Evolutionary conservation across 345 rosid genomes (phyloP), one percentile per base, ranked within the genome.

Genomic region (Pistacia vera): DNA sequence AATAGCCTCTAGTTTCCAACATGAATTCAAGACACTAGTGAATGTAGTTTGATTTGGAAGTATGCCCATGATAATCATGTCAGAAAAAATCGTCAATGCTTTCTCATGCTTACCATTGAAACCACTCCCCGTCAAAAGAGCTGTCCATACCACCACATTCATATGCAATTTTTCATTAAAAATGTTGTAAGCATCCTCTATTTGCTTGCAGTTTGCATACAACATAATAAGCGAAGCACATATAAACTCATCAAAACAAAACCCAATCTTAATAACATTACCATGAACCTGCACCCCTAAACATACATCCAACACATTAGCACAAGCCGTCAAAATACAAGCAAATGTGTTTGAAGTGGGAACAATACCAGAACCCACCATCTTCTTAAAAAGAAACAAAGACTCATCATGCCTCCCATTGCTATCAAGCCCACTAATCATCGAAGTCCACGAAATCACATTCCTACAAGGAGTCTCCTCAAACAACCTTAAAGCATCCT

Each of bases 371-470:
- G 77, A 87, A 72, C 55, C 35, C 66, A 85, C 33, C 94, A 94
- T 92, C 78, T 78, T 80, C 72, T 68, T 66, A n/a, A 85, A 90
- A 74, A 86, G 58, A 58, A 18, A 54, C 62, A 90, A 82, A 77
- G 90, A 91, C 51, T 87, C 94, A 71, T 79, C 69, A 28, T 81
- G 83, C 81, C 75, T 81, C 71, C 93, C 90, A 71, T 78, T 85
- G 75, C 76, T 88, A 57, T 87, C 88, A 75, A 94, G 88, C 73
- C 97, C 98, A 57, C 81, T 80, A 61, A 94, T 94, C 90, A 92
- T 85, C 6, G 95, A 84, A 74, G 97, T 92, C 98, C 97, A 94
- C 0, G 94, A 92, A 78, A 94, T 83, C 73, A 90, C 94, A 77
- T 90, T 85, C 83, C 75, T 75, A 66, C 51, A 46, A 58, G 95